Conservation (phyloP, 768 basidiomycete species). For the Pleurotus salmoneostramineus region DNA sequence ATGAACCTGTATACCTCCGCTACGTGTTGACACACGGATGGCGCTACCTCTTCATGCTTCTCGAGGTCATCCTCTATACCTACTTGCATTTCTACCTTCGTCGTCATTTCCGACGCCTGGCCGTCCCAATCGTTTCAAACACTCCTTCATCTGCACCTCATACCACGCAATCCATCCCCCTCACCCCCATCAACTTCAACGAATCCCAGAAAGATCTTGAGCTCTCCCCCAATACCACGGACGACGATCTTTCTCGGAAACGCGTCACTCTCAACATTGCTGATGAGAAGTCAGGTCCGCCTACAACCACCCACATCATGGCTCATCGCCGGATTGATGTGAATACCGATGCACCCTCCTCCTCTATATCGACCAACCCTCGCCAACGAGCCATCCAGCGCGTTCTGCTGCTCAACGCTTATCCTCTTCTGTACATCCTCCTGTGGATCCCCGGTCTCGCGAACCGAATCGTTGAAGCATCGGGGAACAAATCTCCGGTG, state of each 20-base stretch:
- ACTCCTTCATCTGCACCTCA: not conserved
- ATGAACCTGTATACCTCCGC: constrained; percentile 11
- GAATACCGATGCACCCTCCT: not conserved
- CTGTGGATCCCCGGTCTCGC: constrained; percentile 14
- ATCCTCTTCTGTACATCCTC: constrained; percentile 13
- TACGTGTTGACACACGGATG: constrained; percentile 14
- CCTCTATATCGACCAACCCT: not conserved
- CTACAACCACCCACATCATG: constrained; percentile 2
- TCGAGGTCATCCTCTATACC: constrained; percentile 8
- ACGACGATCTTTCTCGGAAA: not conserved
- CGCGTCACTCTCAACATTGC: not conserved
- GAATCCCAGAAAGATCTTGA: constrained; percentile 2
- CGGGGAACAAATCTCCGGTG: constrained; percentile 5
- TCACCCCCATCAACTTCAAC: constrained; percentile 4
- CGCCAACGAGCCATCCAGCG: constrained; percentile 6
- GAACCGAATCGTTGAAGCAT: constrained; percentile 12
- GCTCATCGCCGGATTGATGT: not conserved
- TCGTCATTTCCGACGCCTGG: not conserved
- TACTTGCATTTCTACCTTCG: constrained; percentile 3
- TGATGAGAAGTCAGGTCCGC: not conserved
- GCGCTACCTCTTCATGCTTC: constrained; percentile 13
- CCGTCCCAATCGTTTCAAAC: constrained; percentile 6
- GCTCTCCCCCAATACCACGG: not conserved
- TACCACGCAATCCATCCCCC: not conserved
- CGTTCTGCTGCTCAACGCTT: constrained; percentile 12